Evolutionary conservation across 1,139 yeast species (phyloP).

Genomic region (Hansenula sp.): DNA sequence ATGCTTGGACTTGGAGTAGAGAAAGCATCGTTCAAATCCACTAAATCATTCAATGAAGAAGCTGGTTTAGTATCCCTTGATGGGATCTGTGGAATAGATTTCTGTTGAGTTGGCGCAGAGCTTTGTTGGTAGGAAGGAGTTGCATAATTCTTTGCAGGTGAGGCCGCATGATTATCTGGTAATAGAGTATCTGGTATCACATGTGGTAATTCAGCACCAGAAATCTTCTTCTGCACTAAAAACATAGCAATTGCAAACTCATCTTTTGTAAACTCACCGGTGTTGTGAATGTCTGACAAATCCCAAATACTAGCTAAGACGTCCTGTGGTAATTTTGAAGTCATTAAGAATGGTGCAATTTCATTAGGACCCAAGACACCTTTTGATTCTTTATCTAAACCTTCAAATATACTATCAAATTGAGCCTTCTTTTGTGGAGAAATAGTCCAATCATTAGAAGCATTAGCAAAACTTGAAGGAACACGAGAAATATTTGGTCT

Average conservation of each 20-base stretch:
- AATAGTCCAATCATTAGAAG: conserved; percentile 68
- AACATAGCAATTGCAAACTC: conserved; percentile 95
- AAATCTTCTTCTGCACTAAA: conserved; percentile 76
- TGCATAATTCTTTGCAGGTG: conserved; percentile 14
- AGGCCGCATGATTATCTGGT: conserved; percentile 13
- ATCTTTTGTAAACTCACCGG: conserved; percentile 72
- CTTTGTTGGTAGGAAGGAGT: not conserved
- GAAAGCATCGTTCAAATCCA: conserved; percentile 51
- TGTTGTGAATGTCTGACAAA: conserved; percentile 82
- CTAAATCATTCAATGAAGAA: conserved; percentile 65
- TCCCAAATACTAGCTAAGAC: conserved; percentile 93
- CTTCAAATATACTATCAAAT: conserved; percentile 73
- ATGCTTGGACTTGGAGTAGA: conserved; percentile 27
- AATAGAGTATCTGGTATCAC: conserved; percentile 54
- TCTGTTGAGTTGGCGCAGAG: conserved; percentile 7
- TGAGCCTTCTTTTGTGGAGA: conserved; percentile 69
- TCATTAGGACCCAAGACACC: conserved; percentile 73
- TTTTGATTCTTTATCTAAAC: conserved; percentile 58
- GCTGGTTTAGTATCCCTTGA: conserved; percentile 32
- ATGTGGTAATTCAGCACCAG: conserved; percentile 75
- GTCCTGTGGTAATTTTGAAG: conserved; percentile 82
- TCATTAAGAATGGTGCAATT: conserved; percentile 84
- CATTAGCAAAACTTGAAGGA: conserved; percentile 40
- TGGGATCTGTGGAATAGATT: conserved; percentile 24
- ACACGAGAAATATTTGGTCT: conserved; percentile 21